Percentiles rank a stretch among this genome's conserved stretches.
These are phyloP conservation scores for Ceratonia siliqua DNA, from an alignment of 306 rosid species.

Conservation along the genomic window DNA sequence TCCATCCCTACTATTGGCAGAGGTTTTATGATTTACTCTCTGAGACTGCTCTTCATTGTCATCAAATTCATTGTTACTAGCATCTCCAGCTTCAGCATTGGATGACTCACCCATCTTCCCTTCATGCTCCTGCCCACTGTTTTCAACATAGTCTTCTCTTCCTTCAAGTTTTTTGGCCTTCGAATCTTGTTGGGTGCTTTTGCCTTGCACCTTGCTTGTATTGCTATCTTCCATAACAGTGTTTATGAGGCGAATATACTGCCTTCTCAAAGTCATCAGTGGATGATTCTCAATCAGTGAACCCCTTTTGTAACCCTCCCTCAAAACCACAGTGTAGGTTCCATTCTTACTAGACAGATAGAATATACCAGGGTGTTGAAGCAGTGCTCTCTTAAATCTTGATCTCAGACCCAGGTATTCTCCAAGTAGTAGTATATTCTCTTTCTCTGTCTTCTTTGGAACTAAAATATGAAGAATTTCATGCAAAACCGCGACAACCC, in stretches of 20 bases:
- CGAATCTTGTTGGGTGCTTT: constrained; percentile 39
- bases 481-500: constrained; percentile 75
- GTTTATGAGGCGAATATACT: constrained; percentile 71
- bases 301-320: constrained; percentile 84
- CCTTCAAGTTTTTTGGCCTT: constrained; percentile 21
- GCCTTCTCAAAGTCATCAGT: constrained; percentile 56
- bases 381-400: constrained; percentile 71
- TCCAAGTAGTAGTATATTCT: constrained; percentile 59
- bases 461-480: constrained; percentile 78
- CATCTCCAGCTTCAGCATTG: constrained; percentile 48
- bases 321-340: constrained; percentile 69
- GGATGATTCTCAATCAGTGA: constrained; percentile 56
- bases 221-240: constrained; percentile 52
- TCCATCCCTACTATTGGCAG: constrained; percentile 25
- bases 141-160: constrained; percentile 26
- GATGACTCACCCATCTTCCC: constrained; percentile 37
- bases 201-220: constrained; percentile 34
- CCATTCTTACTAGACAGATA: constrained; percentile 72
- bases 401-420: constrained; percentile 77
- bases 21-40: constrained; percentile 27
- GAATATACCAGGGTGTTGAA: constrained; percentile 79
- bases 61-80: constrained; percentile 30
- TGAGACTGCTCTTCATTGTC: constrained; percentile 36
- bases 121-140: constrained; percentile 38
- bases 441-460: constrained; percentile 73